Percentiles rank a stretch among this genome's conserved stretches.
These are phyloP conservation scores for Pseudogymnoascus sp. DNA, from an alignment of 2,329 filamentous ascomycete species.

Conservation along the genomic window DNA sequence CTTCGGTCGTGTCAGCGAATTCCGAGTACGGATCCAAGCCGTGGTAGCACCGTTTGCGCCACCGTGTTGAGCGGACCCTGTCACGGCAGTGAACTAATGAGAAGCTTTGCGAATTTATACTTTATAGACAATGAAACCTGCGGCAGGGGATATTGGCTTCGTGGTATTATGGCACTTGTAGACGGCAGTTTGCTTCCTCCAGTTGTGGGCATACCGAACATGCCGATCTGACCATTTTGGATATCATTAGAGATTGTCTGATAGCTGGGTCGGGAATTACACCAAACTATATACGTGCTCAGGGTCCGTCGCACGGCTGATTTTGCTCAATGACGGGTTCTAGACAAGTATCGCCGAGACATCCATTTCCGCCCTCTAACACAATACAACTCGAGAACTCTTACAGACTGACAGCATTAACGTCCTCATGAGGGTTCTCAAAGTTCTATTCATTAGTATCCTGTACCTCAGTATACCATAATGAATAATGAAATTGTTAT, in stretches of 20 bases:
- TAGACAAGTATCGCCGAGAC: not conserved
- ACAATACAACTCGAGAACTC: too few relatives aligned
- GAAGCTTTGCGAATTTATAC: too few relatives aligned
- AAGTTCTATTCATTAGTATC: not conserved
- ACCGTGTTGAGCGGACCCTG: too few relatives aligned
- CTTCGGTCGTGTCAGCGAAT: too few relatives aligned
- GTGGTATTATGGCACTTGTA: too few relatives aligned
- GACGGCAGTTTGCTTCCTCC: not conserved
- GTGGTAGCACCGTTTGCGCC: too few relatives aligned
- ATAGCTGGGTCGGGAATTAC: not conserved
- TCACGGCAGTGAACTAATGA: too few relatives aligned
- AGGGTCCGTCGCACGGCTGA: not conserved
- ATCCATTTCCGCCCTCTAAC: not conserved
- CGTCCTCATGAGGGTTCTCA: not conserved
- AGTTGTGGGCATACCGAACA: not conserved
- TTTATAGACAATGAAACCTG: too few relatives aligned
- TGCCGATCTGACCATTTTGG: not conserved
- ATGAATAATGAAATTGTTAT: too few relatives aligned
- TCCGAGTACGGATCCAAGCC: too few relatives aligned
- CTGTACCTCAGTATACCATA: not conserved
- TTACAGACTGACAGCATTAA: not conserved
- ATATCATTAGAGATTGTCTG: not conserved
- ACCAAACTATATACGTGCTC: not conserved
- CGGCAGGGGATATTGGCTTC: too few relatives aligned
- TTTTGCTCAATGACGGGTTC: not conserved